Base-by-base conservation (phyloP, 2,329 filamentous ascomycete genomes). In the Sporothrix pseudoabietina region DNA sequence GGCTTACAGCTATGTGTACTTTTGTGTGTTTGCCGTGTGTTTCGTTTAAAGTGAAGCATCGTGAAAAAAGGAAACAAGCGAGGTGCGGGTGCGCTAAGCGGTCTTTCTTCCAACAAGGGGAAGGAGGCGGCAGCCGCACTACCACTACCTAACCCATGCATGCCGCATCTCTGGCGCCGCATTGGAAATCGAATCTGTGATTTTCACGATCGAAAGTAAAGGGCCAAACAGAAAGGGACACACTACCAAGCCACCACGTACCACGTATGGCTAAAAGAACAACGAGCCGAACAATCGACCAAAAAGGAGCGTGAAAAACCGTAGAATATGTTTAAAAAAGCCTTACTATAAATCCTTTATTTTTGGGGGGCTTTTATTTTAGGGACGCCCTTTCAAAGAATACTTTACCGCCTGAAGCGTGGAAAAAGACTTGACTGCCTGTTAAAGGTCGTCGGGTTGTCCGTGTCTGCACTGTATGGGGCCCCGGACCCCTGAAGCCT, bases 101-200 rank as follows among this genome's bases (percentile, higher is more conserved):
- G 8, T n/a, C 10, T 10, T 44, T 44, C 19, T 49, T 4, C 14
- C 26, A 61, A 49, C 19, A n/a, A 65, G 22, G 41, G 41, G 22
- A 49, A 30, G 57, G 30, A 16, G 57, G 55, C 55, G n/a, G 16
- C 26, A 35, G 7, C 35, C 8, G 39, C 61, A 47, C n/a, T 26
- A 66, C 61, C 63, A n/a, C 63, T 49, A 32, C 63, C 63, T 47
- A 49, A 49, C 63, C 63, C 63, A 66, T 66, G 39, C 41, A 47
- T 39, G 63, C 63, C 63, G 63, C 63, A 66, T 49, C 44, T 66
- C 41, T 30, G 63, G 63, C 63, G 63, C n/a, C 63, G 63, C 63
- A 32, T 49, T 49, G 39, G 26, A 41, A 66, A 66, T 66, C 44
- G 41, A 49, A 47, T 47, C 63, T 22, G n/a, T 14, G 35, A 14